Percentiles rank a stretch among this genome's conserved stretches.
Conservation (phyloP, 2,329 filamentous ascomycete species). For the Stenocarpella maydis region DNA sequence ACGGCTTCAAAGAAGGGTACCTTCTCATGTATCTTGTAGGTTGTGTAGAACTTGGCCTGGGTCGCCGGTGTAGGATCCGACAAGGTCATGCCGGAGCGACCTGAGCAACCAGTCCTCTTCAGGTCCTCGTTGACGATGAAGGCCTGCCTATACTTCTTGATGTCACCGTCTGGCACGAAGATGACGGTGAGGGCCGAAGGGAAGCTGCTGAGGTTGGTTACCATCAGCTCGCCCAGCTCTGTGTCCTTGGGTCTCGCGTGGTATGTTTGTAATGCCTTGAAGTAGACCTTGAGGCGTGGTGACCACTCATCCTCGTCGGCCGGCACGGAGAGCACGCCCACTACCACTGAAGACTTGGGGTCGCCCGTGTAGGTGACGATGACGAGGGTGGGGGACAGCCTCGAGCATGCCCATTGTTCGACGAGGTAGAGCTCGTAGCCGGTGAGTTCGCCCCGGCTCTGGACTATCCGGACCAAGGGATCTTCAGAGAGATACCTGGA, state of each 20-base stretch:
- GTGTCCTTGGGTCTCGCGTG: conserved; percentile 88
- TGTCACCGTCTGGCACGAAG: conserved; percentile 84
- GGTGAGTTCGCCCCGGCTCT: conserved; percentile 72
- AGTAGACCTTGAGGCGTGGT: conserved; percentile 79
- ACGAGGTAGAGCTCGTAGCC: conserved; percentile 95
- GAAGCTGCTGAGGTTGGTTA: conserved; percentile 92
- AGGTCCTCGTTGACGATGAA: conserved; percentile 96
- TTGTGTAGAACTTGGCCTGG: conserved; percentile 87
- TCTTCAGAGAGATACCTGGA: conserved; percentile 85
- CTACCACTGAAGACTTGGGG: conserved; percentile 77
- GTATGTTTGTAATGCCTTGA: conserved; percentile 84
- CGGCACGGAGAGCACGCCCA: conserved; percentile 83
- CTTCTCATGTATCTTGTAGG: conserved; percentile 87
- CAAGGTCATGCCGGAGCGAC: conserved; percentile 84
- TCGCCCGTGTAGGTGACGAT: conserved; percentile 95
- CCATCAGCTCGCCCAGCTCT: conserved; percentile 83
- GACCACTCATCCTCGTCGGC: conserved; percentile 84
- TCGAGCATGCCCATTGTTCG: conserved; percentile 97
- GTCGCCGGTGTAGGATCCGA: conserved; percentile 81
- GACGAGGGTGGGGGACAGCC: conserved; percentile 86
- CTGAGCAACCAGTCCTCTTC: conserved; percentile 91
- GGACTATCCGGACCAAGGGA: conserved; percentile 75
- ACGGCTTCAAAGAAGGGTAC: conserved; percentile 81
- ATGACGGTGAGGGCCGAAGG: conserved; percentile 94
- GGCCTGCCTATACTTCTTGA: conserved; percentile 78